Evolutionary conservation across 148 eudicot genomes (phyloP).

Genomic region (Tetragonia tetragonoides): DNA sequence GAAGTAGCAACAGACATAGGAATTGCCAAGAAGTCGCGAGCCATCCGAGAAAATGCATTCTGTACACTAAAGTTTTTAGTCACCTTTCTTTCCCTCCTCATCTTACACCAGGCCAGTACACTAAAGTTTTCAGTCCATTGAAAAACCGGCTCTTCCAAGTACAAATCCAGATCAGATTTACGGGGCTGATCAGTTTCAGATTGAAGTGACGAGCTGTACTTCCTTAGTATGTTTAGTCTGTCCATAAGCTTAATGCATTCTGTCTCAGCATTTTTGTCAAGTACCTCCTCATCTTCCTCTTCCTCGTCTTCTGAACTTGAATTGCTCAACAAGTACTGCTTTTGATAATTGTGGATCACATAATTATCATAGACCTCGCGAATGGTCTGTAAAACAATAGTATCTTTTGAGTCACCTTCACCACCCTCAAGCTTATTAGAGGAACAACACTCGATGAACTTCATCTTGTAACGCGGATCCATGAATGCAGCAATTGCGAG

Average conservation of each 20-base stretch:
- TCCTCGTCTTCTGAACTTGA: constrained; percentile 9
- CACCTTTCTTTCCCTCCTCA: no score
- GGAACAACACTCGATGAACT: constrained; percentile 13
- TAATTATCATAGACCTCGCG: constrained; percentile 22
- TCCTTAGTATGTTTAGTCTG: constrained; percentile 5
- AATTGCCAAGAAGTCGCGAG: constrained; percentile 35
- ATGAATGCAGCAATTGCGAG: constrained; percentile 25
- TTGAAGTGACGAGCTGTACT: constrained; percentile 1
- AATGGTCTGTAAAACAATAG: constrained; percentile 12
- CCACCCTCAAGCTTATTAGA: not conserved
- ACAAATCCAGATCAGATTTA: constrained; percentile 33
- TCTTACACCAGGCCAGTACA: constrained; percentile 25
- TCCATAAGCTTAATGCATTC: not conserved
- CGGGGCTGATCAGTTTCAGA: constrained; percentile 14
- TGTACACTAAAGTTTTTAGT: constrained; percentile 20
- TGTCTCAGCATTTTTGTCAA: not conserved
- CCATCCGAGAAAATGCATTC: constrained; percentile 37
- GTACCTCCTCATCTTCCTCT: not conserved
- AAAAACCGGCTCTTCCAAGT: constrained; percentile 30
- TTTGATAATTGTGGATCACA: constrained; percentile 1
- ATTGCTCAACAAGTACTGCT: constrained; percentile 1
- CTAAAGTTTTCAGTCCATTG: constrained; percentile 26
- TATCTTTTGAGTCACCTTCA: constrained; percentile 1
- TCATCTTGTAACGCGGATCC: constrained; percentile 38
- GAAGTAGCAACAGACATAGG: constrained; percentile 30